Base-by-base conservation (phyloP, 805 yeast genomes). In the Yarrowia sp. region DNA sequence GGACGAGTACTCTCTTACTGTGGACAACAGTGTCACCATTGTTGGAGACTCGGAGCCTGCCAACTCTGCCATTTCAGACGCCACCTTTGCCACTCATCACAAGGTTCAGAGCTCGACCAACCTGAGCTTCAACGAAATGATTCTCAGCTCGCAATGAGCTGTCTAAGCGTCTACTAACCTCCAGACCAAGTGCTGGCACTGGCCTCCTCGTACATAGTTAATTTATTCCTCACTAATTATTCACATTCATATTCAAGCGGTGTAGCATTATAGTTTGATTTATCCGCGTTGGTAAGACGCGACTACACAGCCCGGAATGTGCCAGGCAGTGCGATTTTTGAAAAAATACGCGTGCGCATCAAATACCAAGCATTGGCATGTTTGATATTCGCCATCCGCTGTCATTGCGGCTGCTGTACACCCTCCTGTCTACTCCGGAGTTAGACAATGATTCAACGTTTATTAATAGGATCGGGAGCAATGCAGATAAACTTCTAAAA, bases 141-240 rank as follows among this genome's bases (percentile, higher is more conserved):
- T 51, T 8, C 60, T 51, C 10, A 8, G 15, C 4, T 8, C 44
- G 8, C 3, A 41, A 3, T 3, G 17, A 33, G 17, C 11, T 15
- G 39, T 44, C n/a, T n/a, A 32, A 45, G 11, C 14, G 11, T 3
- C 17, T 35, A 35, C 42, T 51, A 36, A 35, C 60, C 14, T 41
- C 44, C 18, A 14, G n/a, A 14, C 17, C 60, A 43, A 9, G 44
- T 39, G 60, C 60, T 38, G 60, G 60, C 60, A n/a, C 35, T n/a
- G 60, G 42, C 31, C 9, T 47, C 55, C 15, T 51, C 58, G 60
- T 51, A 51, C 44, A 51, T 51, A 51, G 43, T 33, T 51, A 35
- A 51, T 51, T 51, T 51, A 51, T 51, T 48, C n/a, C 28, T 45
- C 35, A 7, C 15, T 45, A 22, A 22, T 22, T 22, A 22, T 22